phyloP scores from a whole-genome alignment of 768 basidiomycete genomes.

The Boletus subcaerulescens region DNA sequence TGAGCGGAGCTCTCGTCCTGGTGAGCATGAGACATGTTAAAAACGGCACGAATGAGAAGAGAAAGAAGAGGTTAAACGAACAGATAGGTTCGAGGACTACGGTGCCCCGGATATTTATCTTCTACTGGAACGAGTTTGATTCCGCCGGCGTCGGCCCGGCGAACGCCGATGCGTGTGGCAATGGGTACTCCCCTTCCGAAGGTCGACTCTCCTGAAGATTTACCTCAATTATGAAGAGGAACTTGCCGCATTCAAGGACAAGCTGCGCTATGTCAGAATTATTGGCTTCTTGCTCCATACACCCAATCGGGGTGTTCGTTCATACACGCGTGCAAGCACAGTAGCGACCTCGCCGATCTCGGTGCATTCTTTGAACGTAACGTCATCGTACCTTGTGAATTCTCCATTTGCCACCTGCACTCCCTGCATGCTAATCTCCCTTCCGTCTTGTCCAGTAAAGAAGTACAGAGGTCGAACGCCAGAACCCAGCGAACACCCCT shows the following conservation, averaged over 20 bases:
- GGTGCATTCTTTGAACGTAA: constrained; percentile 4
- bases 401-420: neutral
- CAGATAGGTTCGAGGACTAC: too few species aligned
- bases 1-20: too few species aligned
- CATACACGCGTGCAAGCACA: constrained; percentile 1
- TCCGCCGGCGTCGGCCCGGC: too few species aligned
- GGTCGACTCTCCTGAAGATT: too few species aligned
- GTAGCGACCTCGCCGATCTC: neutral
- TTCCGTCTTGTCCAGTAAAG: constrained; percentile 7
- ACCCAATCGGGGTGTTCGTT: neutral
- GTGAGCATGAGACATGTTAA: too few species aligned
- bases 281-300: constrained; percentile 7
- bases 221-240: neutral
- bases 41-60: too few species aligned
- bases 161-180: too few species aligned
- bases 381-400: constrained; percentile 5
- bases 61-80: too few species aligned
- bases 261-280: neutral
- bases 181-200: too few species aligned
- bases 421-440: neutral
- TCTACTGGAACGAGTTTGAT: too few species aligned
- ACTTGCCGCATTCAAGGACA: neutral
- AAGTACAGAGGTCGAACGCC: constrained; percentile 21
- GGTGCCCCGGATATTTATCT: too few species aligned
- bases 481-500: constrained; percentile 8